Conservation (phyloP, 495 filamentous ascomycete species). For the Penicillium robsamsonii region DNA sequence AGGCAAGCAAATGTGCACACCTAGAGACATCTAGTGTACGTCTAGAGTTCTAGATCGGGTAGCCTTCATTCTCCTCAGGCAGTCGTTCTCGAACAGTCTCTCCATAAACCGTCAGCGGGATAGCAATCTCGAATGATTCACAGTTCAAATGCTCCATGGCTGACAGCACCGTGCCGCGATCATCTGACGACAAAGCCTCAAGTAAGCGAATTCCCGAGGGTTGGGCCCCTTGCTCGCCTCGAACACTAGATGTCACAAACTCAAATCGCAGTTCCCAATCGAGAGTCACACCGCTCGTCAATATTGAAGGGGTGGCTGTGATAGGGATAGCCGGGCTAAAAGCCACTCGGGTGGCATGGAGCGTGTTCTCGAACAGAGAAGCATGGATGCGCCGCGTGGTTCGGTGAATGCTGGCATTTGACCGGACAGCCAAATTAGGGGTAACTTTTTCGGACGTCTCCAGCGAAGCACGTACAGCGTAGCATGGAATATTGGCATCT, state of each 20-base stretch:
- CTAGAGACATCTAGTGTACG: background rate
- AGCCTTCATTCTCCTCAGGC: slow-evolving; percentile 48
- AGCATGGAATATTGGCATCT: slow-evolving; percentile 69
- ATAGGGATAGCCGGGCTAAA: slow-evolving; percentile 81
- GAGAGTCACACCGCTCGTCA: slow-evolving; percentile 79
- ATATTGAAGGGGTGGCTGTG: slow-evolving; percentile 79
- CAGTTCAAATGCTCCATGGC: slow-evolving; percentile 73
- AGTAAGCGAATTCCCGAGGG: slow-evolving; percentile 45
- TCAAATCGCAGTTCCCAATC: slow-evolving; percentile 87
- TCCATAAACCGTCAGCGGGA: slow-evolving; percentile 82
- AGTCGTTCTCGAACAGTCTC: slow-evolving; percentile 51
- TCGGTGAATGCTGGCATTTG: slow-evolving; percentile 75
- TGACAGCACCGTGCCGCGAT: slow-evolving; percentile 67
- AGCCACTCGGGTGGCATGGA: slow-evolving; percentile 73
- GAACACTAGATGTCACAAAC: slow-evolving; percentile 67
- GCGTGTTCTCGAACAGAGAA: slow-evolving; percentile 70
- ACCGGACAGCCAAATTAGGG: slow-evolving; percentile 75
- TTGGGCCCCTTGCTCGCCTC: slow-evolving; percentile 29
- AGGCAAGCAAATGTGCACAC: slow-evolving; percentile 3
- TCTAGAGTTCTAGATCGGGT: slow-evolving; percentile 36
- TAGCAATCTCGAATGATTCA: slow-evolving; percentile 86
- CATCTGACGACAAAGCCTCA: slow-evolving; percentile 63
- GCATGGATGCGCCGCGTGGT: slow-evolving; percentile 80
- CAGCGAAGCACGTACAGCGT: slow-evolving; percentile 70
- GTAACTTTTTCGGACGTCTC: slow-evolving; percentile 80